Evolutionary conservation across 2,329 filamentous ascomycete species (phyloP).

Genomic region (Xylaria sp.): DNA sequence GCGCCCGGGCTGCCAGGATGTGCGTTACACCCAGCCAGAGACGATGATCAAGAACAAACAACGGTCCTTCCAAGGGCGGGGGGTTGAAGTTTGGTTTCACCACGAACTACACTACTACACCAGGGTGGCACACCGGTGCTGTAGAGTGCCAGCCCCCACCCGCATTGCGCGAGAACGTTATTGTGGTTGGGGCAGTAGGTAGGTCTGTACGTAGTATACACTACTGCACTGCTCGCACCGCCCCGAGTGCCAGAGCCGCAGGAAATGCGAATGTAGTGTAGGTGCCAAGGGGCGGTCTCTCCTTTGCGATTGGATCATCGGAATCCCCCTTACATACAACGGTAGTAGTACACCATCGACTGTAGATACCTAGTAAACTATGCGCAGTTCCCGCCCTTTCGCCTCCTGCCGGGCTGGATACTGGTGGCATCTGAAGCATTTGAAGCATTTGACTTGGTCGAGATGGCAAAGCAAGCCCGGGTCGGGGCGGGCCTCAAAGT

Average conservation of each 20-base stretch:
- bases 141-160: background rate
- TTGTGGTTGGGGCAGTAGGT: too few relatives aligned
- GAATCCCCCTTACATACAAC: background rate
- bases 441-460: background rate
- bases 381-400: background rate
- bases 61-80: background rate
- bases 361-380: too few relatives aligned
- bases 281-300: background rate
- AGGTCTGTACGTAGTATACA: too few relatives aligned
- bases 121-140: background rate
- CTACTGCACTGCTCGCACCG: background rate
- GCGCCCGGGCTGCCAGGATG: background rate
- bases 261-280: background rate
- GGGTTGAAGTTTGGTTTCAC: constrained; percentile 21
- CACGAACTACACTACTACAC: constrained; percentile 7
- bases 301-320: constrained; percentile 7
- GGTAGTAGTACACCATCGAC: background rate
- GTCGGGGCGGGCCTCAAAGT: background rate
- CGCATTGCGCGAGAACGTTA: background rate
- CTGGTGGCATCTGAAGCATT: too few relatives aligned
- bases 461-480: background rate
- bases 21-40: background rate
- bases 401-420: too few relatives aligned
- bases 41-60: background rate
- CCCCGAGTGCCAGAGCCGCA: background rate